phyloP scores from a whole-genome alignment of 805 yeast genomes.

The Kodamaea sagamina region DNA sequence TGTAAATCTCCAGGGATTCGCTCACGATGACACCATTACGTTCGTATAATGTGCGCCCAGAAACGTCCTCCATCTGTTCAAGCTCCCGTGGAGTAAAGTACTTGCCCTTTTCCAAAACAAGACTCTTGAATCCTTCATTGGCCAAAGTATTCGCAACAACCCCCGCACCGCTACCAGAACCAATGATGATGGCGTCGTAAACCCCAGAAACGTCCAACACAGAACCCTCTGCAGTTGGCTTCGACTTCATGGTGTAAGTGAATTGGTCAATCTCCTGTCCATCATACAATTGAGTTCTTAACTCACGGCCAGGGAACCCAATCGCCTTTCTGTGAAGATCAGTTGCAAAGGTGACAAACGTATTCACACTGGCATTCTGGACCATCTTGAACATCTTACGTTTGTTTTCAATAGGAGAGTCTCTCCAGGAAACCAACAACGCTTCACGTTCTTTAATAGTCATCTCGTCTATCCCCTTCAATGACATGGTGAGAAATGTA shows the following conservation, averaged over 20 bases:
- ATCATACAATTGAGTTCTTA: constrained; percentile 31
- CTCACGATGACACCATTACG: constrained; percentile 38
- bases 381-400: constrained; percentile 38
- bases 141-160: constrained; percentile 51
- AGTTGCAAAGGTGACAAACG: constrained; percentile 31
- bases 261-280: constrained; percentile 27
- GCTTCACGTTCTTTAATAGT: constrained; percentile 30
- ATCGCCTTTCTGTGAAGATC: constrained; percentile 38
- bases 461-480: constrained; percentile 41
- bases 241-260: constrained; percentile 30
- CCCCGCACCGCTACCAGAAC: constrained; percentile 57
- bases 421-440: constrained; percentile 41
- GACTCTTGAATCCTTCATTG: constrained; percentile 42
- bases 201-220: constrained; percentile 36
- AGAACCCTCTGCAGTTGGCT: constrained; percentile 28
- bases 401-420: constrained; percentile 38
- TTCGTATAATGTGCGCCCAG: constrained; percentile 44
- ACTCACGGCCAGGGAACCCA: constrained; percentile 40
- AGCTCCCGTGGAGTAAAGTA: constrained; percentile 40
- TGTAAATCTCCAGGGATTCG: constrained; percentile 32
- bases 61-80: constrained; percentile 33
- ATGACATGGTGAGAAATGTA: constrained; percentile 36
- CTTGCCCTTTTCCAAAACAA: constrained; percentile 54
- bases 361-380: constrained; percentile 23
- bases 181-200: constrained; percentile 50